Conservation (phyloP, 495 filamentous ascomycete species). For the Penicillium paxilli region DNA sequence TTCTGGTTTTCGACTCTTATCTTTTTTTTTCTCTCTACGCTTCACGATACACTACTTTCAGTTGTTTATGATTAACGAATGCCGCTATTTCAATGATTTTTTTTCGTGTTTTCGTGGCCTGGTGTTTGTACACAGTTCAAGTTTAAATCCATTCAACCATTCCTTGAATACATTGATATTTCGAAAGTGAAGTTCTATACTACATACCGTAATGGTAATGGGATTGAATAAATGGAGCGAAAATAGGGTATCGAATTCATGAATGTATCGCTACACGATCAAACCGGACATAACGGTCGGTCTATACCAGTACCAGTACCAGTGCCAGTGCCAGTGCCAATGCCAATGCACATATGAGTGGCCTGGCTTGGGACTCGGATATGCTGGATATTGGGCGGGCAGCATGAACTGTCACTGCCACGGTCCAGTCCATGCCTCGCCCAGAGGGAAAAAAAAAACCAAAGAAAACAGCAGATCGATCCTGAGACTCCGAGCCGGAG, state of each 20-base stretch:
- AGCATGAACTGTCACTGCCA: too few species aligned
- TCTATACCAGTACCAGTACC: too few species aligned
- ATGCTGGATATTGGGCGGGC: too few species aligned
- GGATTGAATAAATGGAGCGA: too few species aligned
- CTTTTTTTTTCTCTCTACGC: slow-evolving; percentile 9
- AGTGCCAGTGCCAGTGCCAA: background rate
- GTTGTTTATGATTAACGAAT: slow-evolving; percentile 28
- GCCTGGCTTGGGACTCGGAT: too few species aligned
- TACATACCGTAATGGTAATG: too few species aligned
- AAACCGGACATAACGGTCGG: background rate
- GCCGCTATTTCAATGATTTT: background rate
- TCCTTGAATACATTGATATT: too few species aligned
- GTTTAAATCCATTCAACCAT: background rate
- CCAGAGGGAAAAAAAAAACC: too few species aligned
- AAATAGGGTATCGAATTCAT: slow-evolving; percentile 32
- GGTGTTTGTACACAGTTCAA: slow-evolving; percentile 5
- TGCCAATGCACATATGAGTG: too few species aligned
- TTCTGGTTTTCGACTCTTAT: background rate
- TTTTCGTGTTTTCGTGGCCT: background rate
- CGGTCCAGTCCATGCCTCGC: too few species aligned
- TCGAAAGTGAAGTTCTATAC: too few species aligned
- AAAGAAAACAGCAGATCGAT: background rate
- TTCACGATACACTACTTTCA: slow-evolving; percentile 18
- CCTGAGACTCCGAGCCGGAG: too few species aligned
- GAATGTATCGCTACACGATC: slow-evolving; percentile 10